These are phyloP conservation scores for Phytophthora europaea DNA, from an alignment of 352 stramenopile genomes.

Conservation along the genomic window DNA sequence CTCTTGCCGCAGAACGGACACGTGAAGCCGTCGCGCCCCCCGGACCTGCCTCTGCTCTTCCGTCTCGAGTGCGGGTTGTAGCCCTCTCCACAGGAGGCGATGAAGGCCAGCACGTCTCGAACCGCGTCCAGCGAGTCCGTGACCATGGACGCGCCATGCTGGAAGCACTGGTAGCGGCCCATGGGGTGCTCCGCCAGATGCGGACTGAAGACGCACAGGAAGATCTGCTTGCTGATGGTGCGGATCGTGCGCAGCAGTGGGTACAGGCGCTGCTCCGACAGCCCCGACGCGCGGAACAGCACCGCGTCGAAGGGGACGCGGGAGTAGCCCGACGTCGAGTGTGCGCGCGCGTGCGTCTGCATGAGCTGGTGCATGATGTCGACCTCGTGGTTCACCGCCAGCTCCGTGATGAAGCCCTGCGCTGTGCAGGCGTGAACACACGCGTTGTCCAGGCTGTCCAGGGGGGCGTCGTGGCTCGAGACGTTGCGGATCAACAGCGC, in stretches of 20 bases:
- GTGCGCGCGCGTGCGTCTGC: slow-evolving; percentile 44
- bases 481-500: slow-evolving; percentile 85
- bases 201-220: slow-evolving; percentile 87
- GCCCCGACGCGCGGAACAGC: slow-evolving; percentile 68
- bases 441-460: slow-evolving; percentile 82
- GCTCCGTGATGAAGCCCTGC: slow-evolving; percentile 79
- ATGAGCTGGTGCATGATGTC: slow-evolving; percentile 72
- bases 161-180: slow-evolving; percentile 81
- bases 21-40: slow-evolving; percentile 46
- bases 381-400: slow-evolving; percentile 67
- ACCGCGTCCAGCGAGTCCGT: slow-evolving; percentile 76
- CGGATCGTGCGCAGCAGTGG: slow-evolving; percentile 69
- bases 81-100: slow-evolving; percentile 51
- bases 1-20: slow-evolving; percentile 83
- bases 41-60: slow-evolving; percentile 33
- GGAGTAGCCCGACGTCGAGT: background rate
- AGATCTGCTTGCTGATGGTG: slow-evolving; percentile 85
- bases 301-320: slow-evolving; percentile 66
- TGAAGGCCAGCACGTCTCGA: slow-evolving; percentile 72
- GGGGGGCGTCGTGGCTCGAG: slow-evolving; percentile 72
- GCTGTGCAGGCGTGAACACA: slow-evolving; percentile 75
- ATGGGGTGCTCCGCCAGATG: slow-evolving; percentile 77
- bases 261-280: slow-evolving; percentile 61
- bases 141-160: slow-evolving; percentile 86
- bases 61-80: slow-evolving; percentile 8